Conservation (phyloP, 2,329 filamentous ascomycete genomes). For the Volutella citrinella region DNA sequence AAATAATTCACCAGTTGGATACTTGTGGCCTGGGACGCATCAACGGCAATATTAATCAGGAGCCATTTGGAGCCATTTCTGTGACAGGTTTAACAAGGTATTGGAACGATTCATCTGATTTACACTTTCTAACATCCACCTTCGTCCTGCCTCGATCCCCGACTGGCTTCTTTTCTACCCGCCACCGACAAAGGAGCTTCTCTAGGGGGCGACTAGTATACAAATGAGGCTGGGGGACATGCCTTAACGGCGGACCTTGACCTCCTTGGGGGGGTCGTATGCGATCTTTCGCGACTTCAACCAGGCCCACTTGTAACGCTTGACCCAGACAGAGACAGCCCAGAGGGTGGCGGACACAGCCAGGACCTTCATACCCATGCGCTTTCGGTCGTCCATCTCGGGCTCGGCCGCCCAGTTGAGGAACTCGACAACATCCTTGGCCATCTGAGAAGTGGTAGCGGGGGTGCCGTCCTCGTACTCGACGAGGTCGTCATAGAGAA, state of each 20-base stretch:
- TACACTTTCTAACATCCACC: conserved; percentile 44
- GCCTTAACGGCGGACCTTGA: conserved; percentile 47
- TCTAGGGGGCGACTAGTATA: conserved; percentile 43
- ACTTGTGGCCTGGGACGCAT: no score
- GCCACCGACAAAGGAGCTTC: conserved; percentile 42
- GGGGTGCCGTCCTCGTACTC: conserved; percentile 97
- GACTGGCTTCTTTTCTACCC: conserved; percentile 34
- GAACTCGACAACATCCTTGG: conserved; percentile 98
- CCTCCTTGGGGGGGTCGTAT: conserved; percentile 72
- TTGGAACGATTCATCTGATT: conserved; percentile 48
- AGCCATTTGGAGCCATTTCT: no score
- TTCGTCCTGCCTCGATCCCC: conserved; percentile 29
- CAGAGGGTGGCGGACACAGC: conserved; percentile 75
- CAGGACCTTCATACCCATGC: conserved; percentile 98
- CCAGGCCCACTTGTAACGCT: conserved; percentile 99
- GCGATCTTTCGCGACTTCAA: conserved; percentile 94
- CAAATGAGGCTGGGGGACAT: conserved; percentile 31
- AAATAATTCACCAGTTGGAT: no score
- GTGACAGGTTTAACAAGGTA: conserved; percentile 30
- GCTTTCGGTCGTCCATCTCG: conserved; percentile 99
- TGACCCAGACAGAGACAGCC: conserved; percentile 91
- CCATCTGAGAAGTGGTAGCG: conserved; percentile 96
- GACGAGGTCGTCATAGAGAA: conserved; percentile 94
- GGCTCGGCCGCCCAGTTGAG: conserved; percentile 99
- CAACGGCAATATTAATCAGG: no score